These are phyloP conservation scores for Russula foetens DNA, from an alignment of 768 basidiomycete genomes.

Conservation along the genomic window DNA sequence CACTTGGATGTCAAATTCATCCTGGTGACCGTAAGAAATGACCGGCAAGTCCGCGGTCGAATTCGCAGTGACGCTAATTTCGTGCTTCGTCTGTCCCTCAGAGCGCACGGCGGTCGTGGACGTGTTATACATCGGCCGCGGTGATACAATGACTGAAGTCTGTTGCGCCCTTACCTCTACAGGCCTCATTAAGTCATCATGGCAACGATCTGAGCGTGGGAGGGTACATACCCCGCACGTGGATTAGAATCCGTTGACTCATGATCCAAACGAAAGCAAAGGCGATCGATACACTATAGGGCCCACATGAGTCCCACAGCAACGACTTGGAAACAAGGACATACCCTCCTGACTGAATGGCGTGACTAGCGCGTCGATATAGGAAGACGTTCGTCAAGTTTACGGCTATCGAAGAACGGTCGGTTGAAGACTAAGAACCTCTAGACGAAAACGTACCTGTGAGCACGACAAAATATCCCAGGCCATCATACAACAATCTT, in stretches of 20 bases:
- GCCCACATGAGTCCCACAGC: background rate
- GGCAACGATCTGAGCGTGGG: background rate
- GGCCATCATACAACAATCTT: conserved; percentile 63
- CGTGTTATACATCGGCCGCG: background rate
- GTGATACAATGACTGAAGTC: background rate
- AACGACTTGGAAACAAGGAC: background rate
- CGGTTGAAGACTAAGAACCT: background rate
- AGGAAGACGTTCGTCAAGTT: conserved; percentile 26
- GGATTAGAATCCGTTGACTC: conserved; percentile 31
- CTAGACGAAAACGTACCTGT: conserved; percentile 29
- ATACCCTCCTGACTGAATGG: conserved; percentile 21
- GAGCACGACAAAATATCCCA: conserved; percentile 52
- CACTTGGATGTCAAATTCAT: conserved; percentile 18
- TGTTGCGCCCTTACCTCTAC: conserved; percentile 22
- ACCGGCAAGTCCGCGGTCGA: background rate
- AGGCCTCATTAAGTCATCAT: background rate
- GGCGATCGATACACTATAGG: conserved; percentile 27
- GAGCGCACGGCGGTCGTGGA: background rate
- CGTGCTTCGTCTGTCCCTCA: background rate
- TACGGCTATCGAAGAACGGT: conserved; percentile 13
- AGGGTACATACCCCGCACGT: conserved; percentile 26
- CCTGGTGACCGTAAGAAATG: background rate
- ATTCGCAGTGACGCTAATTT: background rate
- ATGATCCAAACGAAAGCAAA: conserved; percentile 31
- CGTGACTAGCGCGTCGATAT: conserved; percentile 20